phyloP scores from a whole-genome alignment of 2,329 filamentous ascomycete genomes.

The Stemphylium lycopersici region DNA sequence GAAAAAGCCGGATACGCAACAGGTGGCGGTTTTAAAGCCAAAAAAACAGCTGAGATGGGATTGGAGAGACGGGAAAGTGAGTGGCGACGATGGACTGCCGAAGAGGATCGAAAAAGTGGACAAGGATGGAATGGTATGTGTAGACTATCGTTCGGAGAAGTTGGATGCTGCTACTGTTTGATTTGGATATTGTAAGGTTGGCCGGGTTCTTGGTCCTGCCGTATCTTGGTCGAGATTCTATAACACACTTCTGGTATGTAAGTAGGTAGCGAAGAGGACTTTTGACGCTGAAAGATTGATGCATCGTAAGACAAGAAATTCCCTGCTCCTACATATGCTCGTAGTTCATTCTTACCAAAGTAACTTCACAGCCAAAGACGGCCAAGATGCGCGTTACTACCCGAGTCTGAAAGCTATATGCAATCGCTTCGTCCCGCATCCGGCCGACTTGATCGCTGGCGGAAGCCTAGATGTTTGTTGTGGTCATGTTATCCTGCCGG shows the following conservation, averaged over 20 bases:
- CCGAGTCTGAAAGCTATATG: too few species aligned
- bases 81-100: neutral
- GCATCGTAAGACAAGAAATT: too few species aligned
- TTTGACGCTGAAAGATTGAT: neutral
- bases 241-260: neutral
- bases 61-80: neutral
- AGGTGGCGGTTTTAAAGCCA: neutral
- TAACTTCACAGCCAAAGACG: too few species aligned
- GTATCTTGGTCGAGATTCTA: neutral
- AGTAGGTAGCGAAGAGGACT: neutral
- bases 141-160: neutral
- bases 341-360: neutral
- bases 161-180: neutral
- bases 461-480: neutral
- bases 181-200: neutral
- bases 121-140: neutral
- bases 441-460: neutral
- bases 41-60: conserved; percentile 12
- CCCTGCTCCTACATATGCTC: too few species aligned
- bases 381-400: too few species aligned
- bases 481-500: neutral
- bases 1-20: conserved; percentile 4
- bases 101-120: neutral
- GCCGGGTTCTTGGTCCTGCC: neutral
- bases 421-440: too few species aligned